These are phyloP conservation scores for Williopsis jadinii DNA, from an alignment of 1,139 yeast genomes.

Conservation along the genomic window DNA sequence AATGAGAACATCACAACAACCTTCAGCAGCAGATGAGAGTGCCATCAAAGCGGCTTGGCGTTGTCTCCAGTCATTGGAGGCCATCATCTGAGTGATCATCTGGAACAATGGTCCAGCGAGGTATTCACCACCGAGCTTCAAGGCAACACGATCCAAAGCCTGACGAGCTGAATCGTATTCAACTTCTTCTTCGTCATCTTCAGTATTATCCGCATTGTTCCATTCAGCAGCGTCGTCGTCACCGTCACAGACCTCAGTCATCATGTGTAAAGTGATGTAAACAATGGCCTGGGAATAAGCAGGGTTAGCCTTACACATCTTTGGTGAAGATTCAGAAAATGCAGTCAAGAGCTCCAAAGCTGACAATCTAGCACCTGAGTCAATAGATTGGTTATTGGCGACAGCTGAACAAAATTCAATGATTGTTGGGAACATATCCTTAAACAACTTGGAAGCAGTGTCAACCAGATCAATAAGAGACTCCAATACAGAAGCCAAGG, in stretches of 20 bases:
- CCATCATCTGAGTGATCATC: conserved; percentile 76
- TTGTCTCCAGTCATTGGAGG: conserved; percentile 80
- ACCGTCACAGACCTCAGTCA: conserved; percentile 88
- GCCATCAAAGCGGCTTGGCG: conserved; percentile 98
- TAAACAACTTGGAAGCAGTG: conserved; percentile 90
- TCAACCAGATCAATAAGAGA: conserved; percentile 85
- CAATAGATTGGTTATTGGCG: conserved; percentile 74
- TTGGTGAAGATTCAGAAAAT: conserved; percentile 89
- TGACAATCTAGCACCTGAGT: conserved; percentile 70
- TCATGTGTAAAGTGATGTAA: conserved; percentile 67
- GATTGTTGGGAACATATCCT: conserved; percentile 80
- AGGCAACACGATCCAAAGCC: conserved; percentile 81
- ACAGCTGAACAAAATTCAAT: conserved; percentile 80
- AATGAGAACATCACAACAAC: conserved; percentile 85
- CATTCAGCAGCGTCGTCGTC: conserved; percentile 82
- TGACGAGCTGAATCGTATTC: conserved; percentile 92
- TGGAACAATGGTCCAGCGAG: conserved; percentile 83
- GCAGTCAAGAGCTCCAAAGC: conserved; percentile 85
- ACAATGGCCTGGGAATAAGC: conserved; percentile 69
- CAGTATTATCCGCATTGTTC: conserved; percentile 75
- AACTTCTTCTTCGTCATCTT: conserved; percentile 79
- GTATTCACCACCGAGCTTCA: conserved; percentile 75
- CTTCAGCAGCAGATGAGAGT: conserved; percentile 93
- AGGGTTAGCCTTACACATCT: conserved; percentile 83
- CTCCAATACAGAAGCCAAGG: conserved; percentile 83